Evolutionary conservation across 192 early-diverging fungal genomes (phyloP), one percentile per base, ranked within the genome.

Genomic region (Coemansia brasiliensis): DNA sequence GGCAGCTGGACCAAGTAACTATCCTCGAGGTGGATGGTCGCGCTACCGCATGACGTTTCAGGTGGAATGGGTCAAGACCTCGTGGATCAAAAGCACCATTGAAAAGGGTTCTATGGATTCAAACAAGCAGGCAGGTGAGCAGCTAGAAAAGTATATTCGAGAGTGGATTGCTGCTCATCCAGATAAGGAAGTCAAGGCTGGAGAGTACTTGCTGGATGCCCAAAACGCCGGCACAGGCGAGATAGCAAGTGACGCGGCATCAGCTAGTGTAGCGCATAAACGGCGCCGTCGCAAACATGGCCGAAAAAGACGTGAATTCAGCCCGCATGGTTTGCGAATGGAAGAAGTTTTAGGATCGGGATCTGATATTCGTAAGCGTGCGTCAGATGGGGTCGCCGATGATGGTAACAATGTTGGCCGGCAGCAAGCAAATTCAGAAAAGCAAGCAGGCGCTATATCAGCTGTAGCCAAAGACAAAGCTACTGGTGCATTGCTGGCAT

Each of bases 71-170:
- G 54, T 57, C 15, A 77, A 77, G 55, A 70, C 57, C 22, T 77
- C 77, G 32, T 83, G 81, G 81, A 63, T 83, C 51, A 76, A 77
- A 42, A 65, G 55, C 11, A 61, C 73, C 2, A 72, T 83, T 13
- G 81, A 83, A 22, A 76, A 73, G 55, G 78, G 81, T 1, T 70
- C 81, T 16, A 55, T 50, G 3, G 78, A 83, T 26, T 80, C 78
- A 42, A 80, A 83, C 44, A 75, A 73, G 54, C 71, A 69, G 63
- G 72, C 71, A 1, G 65, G 63, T 27, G 77, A 80, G 61, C 42
- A 58, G 39, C 50, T 67, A 21, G 72, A 71, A 43, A 68, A 69
- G 57, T 72, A 75, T 45, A 71, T 70, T 32, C 49, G 72, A 11
- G 63, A 69, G 35, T 80, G 77, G 77, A 58, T 80, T 10, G 67